Evolutionary conservation across 805 yeast species (phyloP), one percentile per base, ranked within the genome.

Genomic region (Zygosaccharomyces pseudorouxii): DNA sequence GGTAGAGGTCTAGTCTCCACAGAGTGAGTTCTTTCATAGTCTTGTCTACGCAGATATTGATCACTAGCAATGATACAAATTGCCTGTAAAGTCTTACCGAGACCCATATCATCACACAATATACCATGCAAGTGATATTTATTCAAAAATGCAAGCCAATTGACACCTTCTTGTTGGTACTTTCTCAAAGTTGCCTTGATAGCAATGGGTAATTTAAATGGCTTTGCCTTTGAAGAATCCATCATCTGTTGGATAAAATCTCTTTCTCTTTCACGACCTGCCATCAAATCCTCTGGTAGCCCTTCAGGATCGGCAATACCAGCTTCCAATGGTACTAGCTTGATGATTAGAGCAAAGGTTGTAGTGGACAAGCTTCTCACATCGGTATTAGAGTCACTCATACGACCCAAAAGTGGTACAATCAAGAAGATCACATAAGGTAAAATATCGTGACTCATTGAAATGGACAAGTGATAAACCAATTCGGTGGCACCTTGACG

Each of bases 71-170:
- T 89, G 56, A 95, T 92, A 70, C 99, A 93, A 61, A 93, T 90
- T 0, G 99, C 90, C 68, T 93, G 99, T 51, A 93, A 74, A 0
- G 99, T 93, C 65, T 93, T 93, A 45, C 99, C 99, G 27, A 93
- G 75, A 5, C 99, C 99, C 99, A 93, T 93, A 80, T 93, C 99
- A 66, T 93, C 99, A 80, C 99, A 93, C 42, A 93, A 73, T 60
- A 93, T 92, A 46, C 99, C 99, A 70, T 93, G 99, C 46, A 93
- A 72, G 66, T 92, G 96, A 64, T 93, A 93, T 60, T 87, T 87
- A 71, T 93, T 93, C 60, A 93, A 76, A 63, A 93, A 93, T 7
- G 96, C 96, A 46, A 93, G 74, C 99, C 99, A 93, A 65, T 92
- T 93, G 33, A 93, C 95, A 68, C 99, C 99, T 52, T 93, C 98